These are phyloP conservation scores for Penicillium decumbens DNA, from an alignment of 2,329 filamentous ascomycete species.

Conservation along the genomic window DNA sequence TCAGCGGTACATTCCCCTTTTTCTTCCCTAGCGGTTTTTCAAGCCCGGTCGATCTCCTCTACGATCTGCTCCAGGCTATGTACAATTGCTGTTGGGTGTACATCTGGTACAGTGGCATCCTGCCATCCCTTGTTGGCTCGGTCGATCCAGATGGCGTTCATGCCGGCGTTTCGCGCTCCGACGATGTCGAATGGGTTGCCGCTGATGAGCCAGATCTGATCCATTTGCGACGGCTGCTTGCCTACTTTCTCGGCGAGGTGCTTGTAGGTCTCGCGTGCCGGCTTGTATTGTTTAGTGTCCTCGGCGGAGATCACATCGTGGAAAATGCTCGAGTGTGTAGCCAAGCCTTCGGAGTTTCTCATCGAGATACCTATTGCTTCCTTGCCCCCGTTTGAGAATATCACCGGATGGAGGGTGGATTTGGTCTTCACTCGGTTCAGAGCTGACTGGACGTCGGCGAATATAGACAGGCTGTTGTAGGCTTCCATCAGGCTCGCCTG, in stretches of 20 bases:
- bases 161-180: constrained; percentile 58
- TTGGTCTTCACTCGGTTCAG: constrained; percentile 47
- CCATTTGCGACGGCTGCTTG: constrained; percentile 42
- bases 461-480: constrained; percentile 62
- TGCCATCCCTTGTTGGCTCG: constrained; percentile 59
- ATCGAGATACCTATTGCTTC: constrained; percentile 60
- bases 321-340: constrained; percentile 48
- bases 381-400: constrained; percentile 64
- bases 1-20: constrained; percentile 39
- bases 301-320: constrained; percentile 59
- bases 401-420: constrained; percentile 49
- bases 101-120: constrained; percentile 53
- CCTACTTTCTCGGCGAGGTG: constrained; percentile 53
- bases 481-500: constrained; percentile 55
- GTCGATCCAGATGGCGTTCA: constrained; percentile 66
- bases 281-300: constrained; percentile 60
- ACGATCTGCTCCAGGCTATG: constrained; percentile 57
- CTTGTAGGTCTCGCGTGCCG: constrained; percentile 57
- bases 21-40: constrained; percentile 5
- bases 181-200: constrained; percentile 70
- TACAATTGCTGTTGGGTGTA: constrained; percentile 53
- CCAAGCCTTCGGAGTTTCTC: constrained; percentile 53
- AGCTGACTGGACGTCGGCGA: constrained; percentile 58
- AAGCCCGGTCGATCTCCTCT: constrained; percentile 32
- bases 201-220: constrained; percentile 63